Percentiles rank a stretch among this genome's conserved stretches.
Conservation (phyloP, 169 alveolate genomes). For the Besnoitia besnoiti region DNA sequence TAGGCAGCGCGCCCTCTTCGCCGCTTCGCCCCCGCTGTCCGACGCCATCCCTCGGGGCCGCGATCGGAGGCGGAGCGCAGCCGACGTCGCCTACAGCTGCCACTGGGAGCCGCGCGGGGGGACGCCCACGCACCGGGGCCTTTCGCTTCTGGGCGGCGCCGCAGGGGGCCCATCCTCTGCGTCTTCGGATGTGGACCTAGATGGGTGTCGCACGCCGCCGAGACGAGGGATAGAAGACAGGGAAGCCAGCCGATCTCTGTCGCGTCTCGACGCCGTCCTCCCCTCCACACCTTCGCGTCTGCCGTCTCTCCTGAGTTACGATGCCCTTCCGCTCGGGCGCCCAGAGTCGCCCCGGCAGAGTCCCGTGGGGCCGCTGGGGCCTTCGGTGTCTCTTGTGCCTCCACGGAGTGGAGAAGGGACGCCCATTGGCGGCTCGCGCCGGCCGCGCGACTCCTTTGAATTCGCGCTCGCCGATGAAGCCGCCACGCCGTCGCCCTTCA, state of each 20-base stretch:
- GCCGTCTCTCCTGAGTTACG: not conserved
- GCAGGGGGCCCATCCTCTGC: not conserved
- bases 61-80: not conserved
- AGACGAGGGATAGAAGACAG: not conserved
- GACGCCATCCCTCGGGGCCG: not conserved
- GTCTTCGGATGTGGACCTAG: not conserved
- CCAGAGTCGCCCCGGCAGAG: not conserved
- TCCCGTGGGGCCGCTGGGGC: constrained; percentile 4
- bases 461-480: constrained; percentile 16
- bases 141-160: not conserved
- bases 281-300: not conserved
- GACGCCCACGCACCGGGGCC: not conserved
- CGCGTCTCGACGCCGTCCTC: not conserved
- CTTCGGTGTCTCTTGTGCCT: not conserved
- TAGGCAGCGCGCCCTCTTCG: not conserved
- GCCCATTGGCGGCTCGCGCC: not conserved
- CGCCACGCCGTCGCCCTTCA: constrained; percentile 38
- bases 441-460: constrained; percentile 30
- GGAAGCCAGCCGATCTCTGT: not conserved
- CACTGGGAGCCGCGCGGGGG: not conserved
- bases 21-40: not conserved
- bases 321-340: not conserved
- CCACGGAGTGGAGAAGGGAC: not conserved
- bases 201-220: not conserved
- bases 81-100: not conserved